Evolutionary conservation across 805 yeast genomes (phyloP), one percentile per base, ranked within the genome.

Genomic region (Wickerhamomyces canadensis): DNA sequence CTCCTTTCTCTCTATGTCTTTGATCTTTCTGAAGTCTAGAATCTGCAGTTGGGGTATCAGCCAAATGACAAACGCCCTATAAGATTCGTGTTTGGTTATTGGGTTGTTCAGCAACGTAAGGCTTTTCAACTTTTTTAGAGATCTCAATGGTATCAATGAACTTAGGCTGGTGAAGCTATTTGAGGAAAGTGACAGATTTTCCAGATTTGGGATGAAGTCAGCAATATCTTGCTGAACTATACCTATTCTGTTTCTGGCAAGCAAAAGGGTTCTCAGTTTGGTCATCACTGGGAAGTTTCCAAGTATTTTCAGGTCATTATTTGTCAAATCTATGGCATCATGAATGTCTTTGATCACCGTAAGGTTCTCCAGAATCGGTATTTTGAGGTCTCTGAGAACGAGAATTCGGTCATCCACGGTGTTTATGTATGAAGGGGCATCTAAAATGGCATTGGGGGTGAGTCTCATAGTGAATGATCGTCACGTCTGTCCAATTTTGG

Each of bases 301-400:
- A 6, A 91, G 46, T 3, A 65, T 67, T 1, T 68, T 58, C n/a
- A 91, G 60, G 24, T 76, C 80, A 58, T 91, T 91, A 51, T 82
- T 80, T 1, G 91, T 76, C 23, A 91, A 54, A 55, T 91, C 97
- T 3, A 91, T 59, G 13, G 70, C 75, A 42, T 70, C 80, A 24
- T 44, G 37, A 28, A 51, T 62, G 54, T 69, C 75, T 37, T 52
- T 56, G 1, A 68, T 52, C 4, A 57, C 60, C 2, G 67, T 67
- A 2, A 75, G 48, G 36, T 66, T 65, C 38, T 72, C 79, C 11
- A 76, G 51, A 4, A 59, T 49, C 0, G 76, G 61, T 4, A 73
- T 57, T 27, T 64, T 59, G 10, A 65, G 47, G 12, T 63, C 57
- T 15, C 77, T 57, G 4, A 69, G 58, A 34, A 63, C 60, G 31